A percentile compares a stretch with the other conserved stretches of the same genome.
These are phyloP conservation scores for Coelastrella sp. DNA, from an alignment of 139 green algal genomes.

Conservation along the genomic window DNA sequence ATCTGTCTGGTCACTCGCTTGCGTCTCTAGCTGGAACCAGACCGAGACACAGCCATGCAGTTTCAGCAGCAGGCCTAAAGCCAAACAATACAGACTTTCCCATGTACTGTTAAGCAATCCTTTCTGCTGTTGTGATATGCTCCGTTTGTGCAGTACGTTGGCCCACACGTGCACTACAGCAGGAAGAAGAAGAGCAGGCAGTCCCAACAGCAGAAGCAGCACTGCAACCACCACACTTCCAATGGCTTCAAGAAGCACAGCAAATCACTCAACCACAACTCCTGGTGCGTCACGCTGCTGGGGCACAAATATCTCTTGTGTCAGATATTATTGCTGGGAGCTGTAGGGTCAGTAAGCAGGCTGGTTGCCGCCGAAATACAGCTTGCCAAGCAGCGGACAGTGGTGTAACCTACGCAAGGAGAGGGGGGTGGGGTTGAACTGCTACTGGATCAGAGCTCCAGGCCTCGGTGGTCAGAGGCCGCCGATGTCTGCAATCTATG, in stretches of 20 bases:
- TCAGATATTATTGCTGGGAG: background rate
- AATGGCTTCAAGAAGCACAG: background rate
- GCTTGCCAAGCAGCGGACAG: no score
- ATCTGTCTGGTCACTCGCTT: no score
- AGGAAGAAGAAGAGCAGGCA: conserved; percentile 59
- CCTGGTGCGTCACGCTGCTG: background rate
- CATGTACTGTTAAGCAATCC: background rate
- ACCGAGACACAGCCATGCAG: no score
- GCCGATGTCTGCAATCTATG: no score
- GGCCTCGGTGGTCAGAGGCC: no score
- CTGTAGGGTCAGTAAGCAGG: background rate
- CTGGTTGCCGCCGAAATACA: no score
- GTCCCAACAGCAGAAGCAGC: background rate
- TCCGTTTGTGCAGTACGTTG: conserved; percentile 28
- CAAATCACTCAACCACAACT: background rate
- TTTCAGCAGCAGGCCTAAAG: background rate
- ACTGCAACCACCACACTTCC: conserved; percentile 25
- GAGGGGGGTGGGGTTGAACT: no score
- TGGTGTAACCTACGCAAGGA: no score
- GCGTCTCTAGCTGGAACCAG: no score
- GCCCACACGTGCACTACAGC: conserved; percentile 53
- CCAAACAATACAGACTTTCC: background rate
- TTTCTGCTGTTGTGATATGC: background rate
- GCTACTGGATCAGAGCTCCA: no score
- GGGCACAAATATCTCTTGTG: background rate